Percentiles rank a stretch among this genome's conserved stretches.
These are phyloP conservation scores for Penicillium roqueforti DNA, from an alignment of 495 filamentous ascomycete species.

Conservation along the genomic window DNA sequence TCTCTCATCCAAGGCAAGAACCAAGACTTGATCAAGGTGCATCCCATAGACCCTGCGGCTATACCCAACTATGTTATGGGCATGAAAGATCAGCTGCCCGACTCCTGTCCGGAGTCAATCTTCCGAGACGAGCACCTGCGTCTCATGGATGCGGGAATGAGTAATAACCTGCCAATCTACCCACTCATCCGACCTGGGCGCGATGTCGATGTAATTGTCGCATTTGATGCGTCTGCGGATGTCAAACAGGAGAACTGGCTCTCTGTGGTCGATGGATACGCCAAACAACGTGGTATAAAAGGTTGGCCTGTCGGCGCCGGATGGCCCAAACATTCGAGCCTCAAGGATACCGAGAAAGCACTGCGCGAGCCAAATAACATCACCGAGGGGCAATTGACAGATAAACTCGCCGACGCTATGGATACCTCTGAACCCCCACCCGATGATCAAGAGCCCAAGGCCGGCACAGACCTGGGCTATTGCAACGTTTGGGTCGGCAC, in stretches of 20 bases:
- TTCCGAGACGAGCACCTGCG: conserved; percentile 66
- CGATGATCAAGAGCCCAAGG: conserved; percentile 4
- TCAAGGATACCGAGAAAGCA: conserved; percentile 53
- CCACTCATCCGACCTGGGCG: conserved; percentile 83
- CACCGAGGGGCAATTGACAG: conserved; percentile 53
- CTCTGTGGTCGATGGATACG: conserved; percentile 86
- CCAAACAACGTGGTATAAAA: conserved; percentile 77
- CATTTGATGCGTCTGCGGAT: conserved; percentile 82
- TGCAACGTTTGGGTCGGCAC: conserved; percentile 95
- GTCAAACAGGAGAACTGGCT: conserved; percentile 91
- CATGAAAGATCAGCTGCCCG: conserved; percentile 68
- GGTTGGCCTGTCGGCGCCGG: conserved; percentile 91
- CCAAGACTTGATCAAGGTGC: conserved; percentile 78
- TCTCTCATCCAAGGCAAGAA: conserved; percentile 78
- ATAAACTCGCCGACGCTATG: conserved; percentile 61
- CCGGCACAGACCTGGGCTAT: conserved; percentile 66
- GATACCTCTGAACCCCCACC: conserved; percentile 7
- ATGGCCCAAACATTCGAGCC: conserved; percentile 66
- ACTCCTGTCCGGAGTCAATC: conserved; percentile 69
- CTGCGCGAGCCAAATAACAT: conserved; percentile 65
- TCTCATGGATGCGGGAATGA: conserved; percentile 97
- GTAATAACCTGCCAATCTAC: conserved; percentile 94
- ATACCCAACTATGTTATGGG: conserved; percentile 85
- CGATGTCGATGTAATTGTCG: conserved; percentile 85
- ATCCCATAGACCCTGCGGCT: conserved; percentile 83